Evolutionary conservation across 345 rosid species (phyloP), one percentile per base, ranked within the genome.

Genomic region (Noccaea caerulescens): DNA sequence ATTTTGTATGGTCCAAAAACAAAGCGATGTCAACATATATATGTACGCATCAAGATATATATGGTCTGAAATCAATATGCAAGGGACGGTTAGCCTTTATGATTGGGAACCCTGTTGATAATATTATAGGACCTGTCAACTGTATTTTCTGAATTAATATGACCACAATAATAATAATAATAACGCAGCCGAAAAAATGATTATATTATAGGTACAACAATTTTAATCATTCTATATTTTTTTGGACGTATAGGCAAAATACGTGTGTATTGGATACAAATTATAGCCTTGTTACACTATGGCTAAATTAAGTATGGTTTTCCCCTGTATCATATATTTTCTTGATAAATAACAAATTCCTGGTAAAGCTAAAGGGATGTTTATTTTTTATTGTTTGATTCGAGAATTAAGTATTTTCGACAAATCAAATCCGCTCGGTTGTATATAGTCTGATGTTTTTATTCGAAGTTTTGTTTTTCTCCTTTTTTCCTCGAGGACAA

Each of bases 201-300:
- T 54, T 69, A 46, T 63, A 62, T 46, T 69, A 54, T 69, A 54
- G 60, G 71, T 63, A 69, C 75, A 76, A 76, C 74, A 37, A 27
- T 27, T 27, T 25, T 27, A 27, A 27, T 69, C 65, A 44, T 68
- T 52, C 71, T n/a, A 69, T 59, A 2, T 41, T 23, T 7, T 14
- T 49, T 69, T 69, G 66, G 66, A 69, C 41, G 38, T 57, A 63
- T 46, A 76, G 58, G 34, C 59, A 37, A 50, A 65, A 49, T 65
- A 14, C 54, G 36, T 73, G 12, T 46, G 57, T 52, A 34, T 20
- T 47, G 58, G 27, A 59, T 42, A 30, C 37, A 65, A 27, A 56
- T 36, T 30, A 46, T 57, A 18, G 30, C 25, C 30, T 27, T 27
- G 30, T 27, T 27, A 27, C 4, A 1, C 23, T 20, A 1, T 27